phyloP scores from a whole-genome alignment of 768 basidiomycete genomes.

The Mycena vulgaris region DNA sequence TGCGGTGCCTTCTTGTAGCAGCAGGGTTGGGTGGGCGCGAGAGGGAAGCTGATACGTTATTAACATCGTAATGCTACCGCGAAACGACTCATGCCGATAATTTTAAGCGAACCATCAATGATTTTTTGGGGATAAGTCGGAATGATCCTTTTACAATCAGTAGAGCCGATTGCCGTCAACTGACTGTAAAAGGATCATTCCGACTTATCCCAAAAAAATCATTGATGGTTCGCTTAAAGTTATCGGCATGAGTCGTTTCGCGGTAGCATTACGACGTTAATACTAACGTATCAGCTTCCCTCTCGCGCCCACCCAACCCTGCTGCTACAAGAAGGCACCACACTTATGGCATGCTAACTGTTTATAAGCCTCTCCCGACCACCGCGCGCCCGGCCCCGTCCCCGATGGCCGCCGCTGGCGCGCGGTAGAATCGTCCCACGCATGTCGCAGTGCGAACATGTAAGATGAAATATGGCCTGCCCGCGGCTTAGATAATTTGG shows the following conservation, averaged over 20 bases:
- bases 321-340: too few relatives aligned
- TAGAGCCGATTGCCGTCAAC: slow-evolving; percentile 20
- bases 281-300: too few relatives aligned
- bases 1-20: too few relatives aligned
- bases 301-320: too few relatives aligned
- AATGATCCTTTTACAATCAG: slow-evolving; percentile 24
- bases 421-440: slow-evolving; percentile 26
- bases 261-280: too few relatives aligned
- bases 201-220: too few relatives aligned
- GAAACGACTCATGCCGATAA: slow-evolving; percentile 34
- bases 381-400: background rate
- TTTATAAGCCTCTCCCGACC: too few relatives aligned
- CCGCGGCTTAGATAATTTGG: slow-evolving; percentile 12
- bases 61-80: slow-evolving; percentile 30
- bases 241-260: too few relatives aligned
- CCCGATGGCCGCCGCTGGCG: slow-evolving; percentile 20
- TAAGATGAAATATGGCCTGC: slow-evolving; percentile 22
- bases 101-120: slow-evolving; percentile 30
- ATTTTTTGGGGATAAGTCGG: slow-evolving; percentile 10
- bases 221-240: too few relatives aligned
- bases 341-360: too few relatives aligned
- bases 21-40: slow-evolving; percentile 32
- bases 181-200: too few relatives aligned
- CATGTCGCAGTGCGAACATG: slow-evolving; percentile 19
- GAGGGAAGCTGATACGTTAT: slow-evolving; percentile 34